phyloP scores from a whole-genome alignment of 2,329 filamentous ascomycete species.

The Tolypocladium inflatum region DNA sequence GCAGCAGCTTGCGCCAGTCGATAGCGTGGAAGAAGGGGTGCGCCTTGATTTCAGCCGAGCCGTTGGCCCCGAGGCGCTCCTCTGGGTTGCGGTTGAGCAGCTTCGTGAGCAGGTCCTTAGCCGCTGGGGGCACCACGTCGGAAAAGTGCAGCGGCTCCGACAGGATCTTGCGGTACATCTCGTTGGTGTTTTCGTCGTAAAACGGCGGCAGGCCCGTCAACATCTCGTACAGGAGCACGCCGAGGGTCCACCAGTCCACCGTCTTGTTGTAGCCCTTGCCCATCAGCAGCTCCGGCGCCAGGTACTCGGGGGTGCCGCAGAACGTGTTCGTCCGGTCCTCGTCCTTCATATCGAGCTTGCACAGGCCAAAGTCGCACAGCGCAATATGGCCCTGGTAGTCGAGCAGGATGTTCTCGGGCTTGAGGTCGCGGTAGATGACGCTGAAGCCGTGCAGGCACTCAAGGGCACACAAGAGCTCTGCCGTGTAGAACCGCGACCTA shows the following conservation, averaged over 20 bases:
- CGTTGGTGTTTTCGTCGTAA: slow-evolving; percentile 98
- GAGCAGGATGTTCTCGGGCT: slow-evolving; percentile 88
- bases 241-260: slow-evolving; percentile 98
- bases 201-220: slow-evolving; percentile 93
- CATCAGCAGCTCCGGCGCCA: slow-evolving; percentile 86
- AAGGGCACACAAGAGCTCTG: slow-evolving; percentile 86
- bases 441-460: slow-evolving; percentile 98
- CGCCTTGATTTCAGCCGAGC: slow-evolving; percentile 94
- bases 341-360: slow-evolving; percentile 99
- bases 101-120: slow-evolving; percentile 83
- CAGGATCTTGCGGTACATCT: slow-evolving; percentile 98
- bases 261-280: slow-evolving; percentile 96
- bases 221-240: slow-evolving; percentile 97
- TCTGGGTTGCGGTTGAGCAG: slow-evolving; percentile 88
- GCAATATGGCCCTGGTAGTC: slow-evolving; percentile 98
- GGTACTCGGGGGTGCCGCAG: slow-evolving; percentile 94
- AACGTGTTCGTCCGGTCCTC: slow-evolving; percentile 98
- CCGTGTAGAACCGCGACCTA: slow-evolving; percentile 91
- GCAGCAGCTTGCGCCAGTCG: slow-evolving; percentile 94
- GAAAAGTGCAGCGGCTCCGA: slow-evolving; percentile 95
- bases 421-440: slow-evolving; percentile 76
- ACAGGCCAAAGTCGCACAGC: slow-evolving; percentile 94
- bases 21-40: slow-evolving; percentile 99
- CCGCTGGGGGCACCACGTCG: slow-evolving; percentile 85
- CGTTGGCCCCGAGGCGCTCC: slow-evolving; percentile 81